Percentiles rank a stretch among this genome's conserved stretches.
Conservation (phyloP, 108 stramenopile species). For the Cyclotella cryptica region DNA sequence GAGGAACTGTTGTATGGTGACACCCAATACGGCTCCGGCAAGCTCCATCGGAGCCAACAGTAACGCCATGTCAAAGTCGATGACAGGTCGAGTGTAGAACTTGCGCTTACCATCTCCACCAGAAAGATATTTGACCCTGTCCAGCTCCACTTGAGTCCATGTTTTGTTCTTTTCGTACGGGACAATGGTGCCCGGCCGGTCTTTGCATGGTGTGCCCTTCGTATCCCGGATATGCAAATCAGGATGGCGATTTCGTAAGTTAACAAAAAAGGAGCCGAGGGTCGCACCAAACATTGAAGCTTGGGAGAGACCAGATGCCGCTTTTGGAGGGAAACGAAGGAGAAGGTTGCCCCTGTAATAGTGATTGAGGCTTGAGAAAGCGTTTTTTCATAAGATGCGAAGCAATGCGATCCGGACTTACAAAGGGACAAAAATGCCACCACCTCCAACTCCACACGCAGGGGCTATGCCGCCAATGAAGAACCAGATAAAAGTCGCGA, state of each 20-base stretch:
- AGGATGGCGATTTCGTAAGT: constrained; percentile 62
- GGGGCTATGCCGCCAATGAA: constrained; percentile 61
- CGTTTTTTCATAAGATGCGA: too few species aligned
- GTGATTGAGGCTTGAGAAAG: too few species aligned
- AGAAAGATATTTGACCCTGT: constrained; percentile 28
- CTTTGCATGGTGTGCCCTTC: constrained; percentile 17
- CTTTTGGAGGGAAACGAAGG: constrained; percentile 68
- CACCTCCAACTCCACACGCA: constrained; percentile 79
- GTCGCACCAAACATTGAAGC: constrained; percentile 73
- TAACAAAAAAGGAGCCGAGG: constrained; percentile 68
- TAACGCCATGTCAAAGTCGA: constrained; percentile 75
- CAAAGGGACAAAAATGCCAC: constrained; percentile 77
- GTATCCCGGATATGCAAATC: constrained; percentile 37
- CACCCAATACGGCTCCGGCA: constrained; percentile 78
- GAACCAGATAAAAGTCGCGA: constrained; percentile 73
- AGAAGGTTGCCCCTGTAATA: constrained; percentile 56
- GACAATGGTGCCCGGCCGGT: constrained; percentile 25
- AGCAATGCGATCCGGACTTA: too few species aligned
- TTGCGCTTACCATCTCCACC: constrained; percentile 42
- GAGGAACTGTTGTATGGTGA: constrained; percentile 63
- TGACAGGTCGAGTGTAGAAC: constrained; percentile 70
- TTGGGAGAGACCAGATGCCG: constrained; percentile 64
- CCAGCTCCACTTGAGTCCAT: constrained; percentile 22
- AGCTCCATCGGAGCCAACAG: constrained; percentile 77
- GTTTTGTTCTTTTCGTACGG: constrained; percentile 39